Evolutionary conservation across 2,329 filamentous ascomycete species (phyloP).

Genomic region (Exophiala sideris): DNA sequence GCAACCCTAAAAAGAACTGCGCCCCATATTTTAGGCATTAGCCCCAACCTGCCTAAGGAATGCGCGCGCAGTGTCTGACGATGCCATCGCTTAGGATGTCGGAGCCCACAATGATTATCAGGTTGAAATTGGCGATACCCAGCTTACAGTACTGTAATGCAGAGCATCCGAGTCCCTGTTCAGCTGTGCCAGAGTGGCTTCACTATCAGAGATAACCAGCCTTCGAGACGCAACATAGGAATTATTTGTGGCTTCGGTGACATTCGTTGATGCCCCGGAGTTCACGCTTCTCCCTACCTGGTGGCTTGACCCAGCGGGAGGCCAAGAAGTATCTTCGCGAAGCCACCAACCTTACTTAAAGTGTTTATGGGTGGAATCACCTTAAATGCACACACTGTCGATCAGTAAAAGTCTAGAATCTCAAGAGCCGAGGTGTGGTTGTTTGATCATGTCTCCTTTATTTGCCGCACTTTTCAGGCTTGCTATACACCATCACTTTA

Average conservation of each 20-base stretch:
- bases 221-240: background rate
- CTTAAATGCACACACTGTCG: conserved; percentile 2
- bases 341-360: no score
- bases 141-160: no score
- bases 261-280: no score
- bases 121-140: no score
- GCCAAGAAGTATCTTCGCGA: background rate
- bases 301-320: no score
- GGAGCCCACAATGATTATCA: no score
- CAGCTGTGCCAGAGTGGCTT: background rate
- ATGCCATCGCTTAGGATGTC: no score
- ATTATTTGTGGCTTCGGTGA: background rate
- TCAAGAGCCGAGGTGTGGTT: conserved; percentile 9
- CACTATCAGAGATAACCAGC: background rate
- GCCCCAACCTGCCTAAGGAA: background rate
- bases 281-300: no score
- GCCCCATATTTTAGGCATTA: background rate
- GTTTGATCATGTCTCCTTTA: conserved; percentile 8
- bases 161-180: no score
- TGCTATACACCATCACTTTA: background rate
- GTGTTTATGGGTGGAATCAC: no score
- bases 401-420: conserved; percentile 14
- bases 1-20: background rate
- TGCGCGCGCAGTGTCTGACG: no score
- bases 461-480: conserved; percentile 4